These are phyloP conservation scores for Aspergillus sp. DNA, from an alignment of 2,329 filamentous ascomycete genomes.

Conservation along the genomic window DNA sequence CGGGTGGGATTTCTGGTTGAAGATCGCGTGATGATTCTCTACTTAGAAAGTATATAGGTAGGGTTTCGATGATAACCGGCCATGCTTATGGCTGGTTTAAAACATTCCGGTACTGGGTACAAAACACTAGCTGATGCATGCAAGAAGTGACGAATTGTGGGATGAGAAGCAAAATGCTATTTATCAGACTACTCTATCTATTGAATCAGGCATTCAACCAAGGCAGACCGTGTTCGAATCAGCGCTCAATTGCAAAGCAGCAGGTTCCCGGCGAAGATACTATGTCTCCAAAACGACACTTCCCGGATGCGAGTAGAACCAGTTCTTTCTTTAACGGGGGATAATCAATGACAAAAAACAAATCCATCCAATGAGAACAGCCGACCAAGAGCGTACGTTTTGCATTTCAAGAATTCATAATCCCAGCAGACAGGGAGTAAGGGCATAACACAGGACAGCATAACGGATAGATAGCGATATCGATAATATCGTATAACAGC, in stretches of 20 bases:
- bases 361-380: background rate
- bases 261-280: background rate
- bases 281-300: background rate
- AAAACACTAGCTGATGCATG: too few species aligned
- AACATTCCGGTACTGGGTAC: too few species aligned
- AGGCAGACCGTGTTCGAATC: background rate
- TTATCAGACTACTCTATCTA: constrained; percentile 3
- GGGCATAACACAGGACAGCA: background rate
- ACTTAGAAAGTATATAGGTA: too few species aligned
- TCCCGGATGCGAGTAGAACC: background rate
- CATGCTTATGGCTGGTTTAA: too few species aligned
- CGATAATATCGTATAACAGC: background rate
- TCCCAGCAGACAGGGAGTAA: background rate
- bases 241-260: constrained; percentile 13
- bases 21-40: too few species aligned
- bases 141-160: too few species aligned
- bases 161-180: background rate
- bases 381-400: background rate
- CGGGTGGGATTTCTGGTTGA: too few species aligned
- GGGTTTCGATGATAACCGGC: too few species aligned
- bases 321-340: background rate
- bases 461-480: background rate
- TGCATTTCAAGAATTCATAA: background rate
- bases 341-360: background rate
- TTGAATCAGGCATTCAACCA: background rate